Evolutionary conservation across 768 basidiomycete genomes (phyloP), one percentile per base, ranked within the genome.

Genomic region (Tricholoma furcatifolium): DNA sequence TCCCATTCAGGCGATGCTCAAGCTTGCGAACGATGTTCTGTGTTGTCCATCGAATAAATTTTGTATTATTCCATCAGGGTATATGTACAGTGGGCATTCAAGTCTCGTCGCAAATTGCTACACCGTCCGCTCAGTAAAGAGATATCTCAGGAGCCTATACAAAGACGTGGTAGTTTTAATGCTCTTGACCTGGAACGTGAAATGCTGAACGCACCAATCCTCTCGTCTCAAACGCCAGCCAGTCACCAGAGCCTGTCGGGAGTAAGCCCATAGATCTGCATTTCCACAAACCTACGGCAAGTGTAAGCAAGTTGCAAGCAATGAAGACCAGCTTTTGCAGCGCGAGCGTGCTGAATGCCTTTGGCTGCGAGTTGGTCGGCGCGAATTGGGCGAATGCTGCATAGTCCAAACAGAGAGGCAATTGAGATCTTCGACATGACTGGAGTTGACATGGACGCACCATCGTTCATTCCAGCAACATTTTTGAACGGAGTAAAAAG

Each of bases 211-310:
- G 61, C 61, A 93, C 90, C 62, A 67, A 48, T 32, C 83, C 84
- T 60, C 94, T 75, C 2, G 83, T 87, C 73, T 96, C 94, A 60
- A 98, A 98, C 12, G 91, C 93, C 47, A 96, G 72, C 93, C 94
- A 98, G 70, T 98, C 95, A 2, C 88, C 93, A 0, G 93, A 91
- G 1, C 95, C 93, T 1, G 84, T 88, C 0, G 94, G 94, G 15
- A 98, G 70, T 47, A 98, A 74, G 0, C 94, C 94, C 93, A 98
- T 94, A 0, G 87, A 82, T 30, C 84, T 83, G 70, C 93, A 96
- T 69, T 98, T 98, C 87, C 90, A 98, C 23, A 97, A 68, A 0
- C 94, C 94, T 24, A 97, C 84, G 5, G 74, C 82, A 15, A 97
- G 77, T 0, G 93, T 95, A 50, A 88, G 65, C 4, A 89, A 49